phyloP scores from a whole-genome alignment of 2,329 filamentous ascomycete species.

The Aschersonia sp. region DNA sequence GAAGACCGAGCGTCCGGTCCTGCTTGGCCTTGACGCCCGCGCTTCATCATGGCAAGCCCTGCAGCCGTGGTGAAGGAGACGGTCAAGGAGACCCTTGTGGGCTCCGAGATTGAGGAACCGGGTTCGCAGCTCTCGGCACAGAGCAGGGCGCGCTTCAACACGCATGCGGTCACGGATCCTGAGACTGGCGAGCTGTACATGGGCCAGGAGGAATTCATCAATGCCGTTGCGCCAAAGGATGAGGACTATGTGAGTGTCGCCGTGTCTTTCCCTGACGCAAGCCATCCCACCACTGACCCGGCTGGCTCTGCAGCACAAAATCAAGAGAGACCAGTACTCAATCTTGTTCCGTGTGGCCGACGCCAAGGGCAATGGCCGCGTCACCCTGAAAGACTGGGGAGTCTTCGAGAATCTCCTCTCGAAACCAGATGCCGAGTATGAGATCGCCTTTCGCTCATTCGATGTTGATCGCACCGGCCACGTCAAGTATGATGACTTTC shows the following conservation, averaged over 20 bases:
- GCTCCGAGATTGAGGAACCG: slow-evolving; percentile 30
- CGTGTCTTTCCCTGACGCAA: background rate
- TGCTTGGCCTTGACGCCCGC: background rate
- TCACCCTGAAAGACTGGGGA: slow-evolving; percentile 76
- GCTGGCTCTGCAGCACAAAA: slow-evolving; percentile 61
- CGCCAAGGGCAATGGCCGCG: slow-evolving; percentile 53
- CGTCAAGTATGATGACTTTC: slow-evolving; percentile 83
- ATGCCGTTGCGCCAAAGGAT: slow-evolving; percentile 70
- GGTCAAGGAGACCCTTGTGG: slow-evolving; percentile 70
- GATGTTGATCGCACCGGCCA: slow-evolving; percentile 70
- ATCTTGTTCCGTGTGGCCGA: slow-evolving; percentile 91
- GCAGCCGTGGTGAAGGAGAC: slow-evolving; percentile 44
- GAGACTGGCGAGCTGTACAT: slow-evolving; percentile 66
- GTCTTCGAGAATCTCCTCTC: slow-evolving; percentile 86
- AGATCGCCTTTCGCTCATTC: slow-evolving; percentile 95
- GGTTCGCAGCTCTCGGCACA: slow-evolving; percentile 52
- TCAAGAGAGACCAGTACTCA: slow-evolving; percentile 87
- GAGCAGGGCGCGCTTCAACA: slow-evolving; percentile 61
- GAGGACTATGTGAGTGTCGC: slow-evolving; percentile 77
- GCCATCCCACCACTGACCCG: background rate
- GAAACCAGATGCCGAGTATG: slow-evolving; percentile 96
- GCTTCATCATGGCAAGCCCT: slow-evolving; percentile 18
- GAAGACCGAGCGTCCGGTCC: background rate
- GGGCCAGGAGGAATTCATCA: slow-evolving; percentile 73
- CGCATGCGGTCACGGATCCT: slow-evolving; percentile 61